phyloP scores from a whole-genome alignment of 2,329 filamentous ascomycete species.

The Neonectria punicea region DNA sequence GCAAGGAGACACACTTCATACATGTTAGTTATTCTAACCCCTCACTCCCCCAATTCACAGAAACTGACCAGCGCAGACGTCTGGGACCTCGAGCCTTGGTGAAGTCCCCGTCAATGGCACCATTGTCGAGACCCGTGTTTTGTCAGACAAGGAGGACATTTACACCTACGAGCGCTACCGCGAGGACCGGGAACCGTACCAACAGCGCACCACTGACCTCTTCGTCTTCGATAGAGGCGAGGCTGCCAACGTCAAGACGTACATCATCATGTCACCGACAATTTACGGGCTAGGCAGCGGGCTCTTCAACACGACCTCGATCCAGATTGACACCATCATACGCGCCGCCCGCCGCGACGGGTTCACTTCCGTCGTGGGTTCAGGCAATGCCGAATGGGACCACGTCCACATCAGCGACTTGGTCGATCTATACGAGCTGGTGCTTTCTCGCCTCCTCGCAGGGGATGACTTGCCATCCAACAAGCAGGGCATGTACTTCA shows the following conservation, averaged over 20 bases:
- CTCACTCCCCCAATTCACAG: background rate
- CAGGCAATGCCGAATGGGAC: slow-evolving; percentile 52
- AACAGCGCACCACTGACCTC: slow-evolving; percentile 57
- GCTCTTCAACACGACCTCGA: slow-evolving; percentile 51
- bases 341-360: slow-evolving; percentile 42
- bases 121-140: slow-evolving; percentile 44
- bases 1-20: slow-evolving; percentile 51
- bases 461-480: slow-evolving; percentile 48
- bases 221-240: slow-evolving; percentile 53
- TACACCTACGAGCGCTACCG: slow-evolving; percentile 53
- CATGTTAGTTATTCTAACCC: slow-evolving; percentile 38
- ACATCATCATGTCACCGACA: slow-evolving; percentile 57
- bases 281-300: slow-evolving; percentile 60
- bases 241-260: slow-evolving; percentile 53
- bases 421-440: slow-evolving; percentile 52
- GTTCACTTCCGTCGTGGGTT: slow-evolving; percentile 43
- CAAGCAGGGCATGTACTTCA: slow-evolving; percentile 55
- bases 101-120: slow-evolving; percentile 52
- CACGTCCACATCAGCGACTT: slow-evolving; percentile 59
- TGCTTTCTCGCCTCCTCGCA: slow-evolving; percentile 48
- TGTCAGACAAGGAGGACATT: slow-evolving; percentile 58
- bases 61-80: slow-evolving; percentile 37
- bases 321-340: slow-evolving; percentile 51
- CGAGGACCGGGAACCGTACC: slow-evolving; percentile 51
- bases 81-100: slow-evolving; percentile 56